phyloP scores from a whole-genome alignment of 352 stramenopile species.

The Phytopythium oedochilum region DNA sequence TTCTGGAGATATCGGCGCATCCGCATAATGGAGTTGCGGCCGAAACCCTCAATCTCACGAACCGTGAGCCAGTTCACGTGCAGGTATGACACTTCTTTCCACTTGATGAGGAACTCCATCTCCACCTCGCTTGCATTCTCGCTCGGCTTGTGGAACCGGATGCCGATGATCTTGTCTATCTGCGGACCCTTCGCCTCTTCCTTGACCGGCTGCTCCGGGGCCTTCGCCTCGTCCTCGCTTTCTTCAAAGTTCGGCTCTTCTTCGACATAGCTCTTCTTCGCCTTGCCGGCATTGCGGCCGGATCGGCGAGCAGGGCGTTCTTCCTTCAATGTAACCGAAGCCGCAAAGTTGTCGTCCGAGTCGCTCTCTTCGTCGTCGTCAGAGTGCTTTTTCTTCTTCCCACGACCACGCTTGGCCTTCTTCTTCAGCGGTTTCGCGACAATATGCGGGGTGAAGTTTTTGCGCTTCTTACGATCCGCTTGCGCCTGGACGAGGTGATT shows the following conservation, averaged over 20 bases:
- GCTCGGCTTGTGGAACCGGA: conserved; percentile 69
- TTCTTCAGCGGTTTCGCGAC: conserved; percentile 64
- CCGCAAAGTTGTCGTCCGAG: conserved; percentile 49
- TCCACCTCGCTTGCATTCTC: conserved; percentile 42
- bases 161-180: conserved; percentile 92
- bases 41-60: conserved; percentile 89
- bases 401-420: conserved; percentile 50
- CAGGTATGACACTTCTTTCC: conserved; percentile 96
- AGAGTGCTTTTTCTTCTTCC: conserved; percentile 69
- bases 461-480: conserved; percentile 65
- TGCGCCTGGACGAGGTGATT: conserved; percentile 47
- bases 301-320: conserved; percentile 66
- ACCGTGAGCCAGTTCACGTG: conserved; percentile 98
- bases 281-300: conserved; percentile 77
- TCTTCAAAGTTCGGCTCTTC: conserved; percentile 68
- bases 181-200: conserved; percentile 65
- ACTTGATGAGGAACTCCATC: conserved; percentile 99
- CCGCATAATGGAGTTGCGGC: conserved; percentile 70
- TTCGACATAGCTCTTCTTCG: conserved; percentile 84
- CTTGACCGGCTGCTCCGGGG: conserved; percentile 22
- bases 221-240: conserved; percentile 72
- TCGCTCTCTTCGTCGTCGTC: conserved; percentile 78
- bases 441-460: conserved; percentile 56
- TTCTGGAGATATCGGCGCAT: conserved; percentile 87
- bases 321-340: conserved; percentile 30